Percentiles rank a stretch among this genome's conserved stretches.
phyloP scores from a whole-genome alignment of 2,329 filamentous ascomycete genomes.

The Elsinoe fawcettii region DNA sequence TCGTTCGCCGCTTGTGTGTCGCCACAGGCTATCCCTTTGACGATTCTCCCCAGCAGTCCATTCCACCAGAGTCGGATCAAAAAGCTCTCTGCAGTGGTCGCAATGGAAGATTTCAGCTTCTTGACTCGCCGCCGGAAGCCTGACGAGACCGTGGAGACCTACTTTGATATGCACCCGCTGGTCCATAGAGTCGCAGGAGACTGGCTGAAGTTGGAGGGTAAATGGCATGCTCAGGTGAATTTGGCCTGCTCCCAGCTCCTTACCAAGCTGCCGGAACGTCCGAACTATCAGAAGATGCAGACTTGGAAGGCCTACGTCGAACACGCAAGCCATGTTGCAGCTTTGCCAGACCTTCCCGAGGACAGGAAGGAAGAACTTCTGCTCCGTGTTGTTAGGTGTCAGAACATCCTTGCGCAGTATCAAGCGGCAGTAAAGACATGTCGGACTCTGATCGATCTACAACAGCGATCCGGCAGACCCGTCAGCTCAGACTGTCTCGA shows the following conservation, averaged over 20 bases:
- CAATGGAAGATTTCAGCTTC: background rate
- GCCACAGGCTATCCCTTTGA: background rate
- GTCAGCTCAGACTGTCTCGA: background rate
- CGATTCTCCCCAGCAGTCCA: background rate
- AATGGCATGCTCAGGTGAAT: background rate
- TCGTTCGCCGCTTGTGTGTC: background rate
- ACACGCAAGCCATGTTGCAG: background rate
- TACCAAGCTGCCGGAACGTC: background rate
- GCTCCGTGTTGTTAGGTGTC: background rate
- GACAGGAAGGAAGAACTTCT: background rate
- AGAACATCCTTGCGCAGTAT: background rate
- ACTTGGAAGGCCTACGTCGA: background rate
- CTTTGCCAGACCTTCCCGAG: background rate
- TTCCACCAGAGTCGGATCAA: background rate
- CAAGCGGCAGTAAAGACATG: background rate
- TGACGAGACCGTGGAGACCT: background rate
- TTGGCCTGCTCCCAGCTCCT: background rate
- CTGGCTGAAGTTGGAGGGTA: background rate
- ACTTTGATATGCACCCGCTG: background rate
- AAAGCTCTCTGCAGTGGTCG: background rate
- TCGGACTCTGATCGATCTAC: background rate
- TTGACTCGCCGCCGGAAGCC: background rate
- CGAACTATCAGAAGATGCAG: background rate
- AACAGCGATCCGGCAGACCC: background rate
- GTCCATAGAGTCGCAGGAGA: background rate